phyloP scores from a whole-genome alignment of 192 early-diverging fungal species.

The Mortierella claussenii region DNA sequence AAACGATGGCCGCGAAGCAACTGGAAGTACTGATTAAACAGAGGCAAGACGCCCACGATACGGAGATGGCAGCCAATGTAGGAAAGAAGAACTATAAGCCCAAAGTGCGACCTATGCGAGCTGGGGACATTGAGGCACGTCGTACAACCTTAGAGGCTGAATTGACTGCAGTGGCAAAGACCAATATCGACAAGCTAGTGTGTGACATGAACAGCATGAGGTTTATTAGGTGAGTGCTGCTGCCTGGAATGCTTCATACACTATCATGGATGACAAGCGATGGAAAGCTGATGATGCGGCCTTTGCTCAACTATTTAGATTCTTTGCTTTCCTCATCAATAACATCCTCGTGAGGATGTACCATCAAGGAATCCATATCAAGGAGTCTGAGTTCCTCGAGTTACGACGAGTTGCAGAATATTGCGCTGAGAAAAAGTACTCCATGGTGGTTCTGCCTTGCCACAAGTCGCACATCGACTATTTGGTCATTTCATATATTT shows the following conservation, averaged over 20 bases:
- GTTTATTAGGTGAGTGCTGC: slow-evolving; percentile 67
- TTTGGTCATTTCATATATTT: slow-evolving; percentile 81
- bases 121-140: slow-evolving; percentile 39
- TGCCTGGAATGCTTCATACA: too few species aligned
- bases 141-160: slow-evolving; percentile 56
- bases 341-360: slow-evolving; percentile 83
- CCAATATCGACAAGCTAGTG: slow-evolving; percentile 66
- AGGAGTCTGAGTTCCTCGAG: slow-evolving; percentile 79
- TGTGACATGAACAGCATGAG: slow-evolving; percentile 72
- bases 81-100: slow-evolving; percentile 50
- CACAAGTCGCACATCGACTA: slow-evolving; percentile 93
- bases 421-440: slow-evolving; percentile 72
- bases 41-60: slow-evolving; percentile 46
- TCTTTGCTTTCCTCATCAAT: slow-evolving; percentile 77
- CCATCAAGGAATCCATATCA: slow-evolving; percentile 87
- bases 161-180: slow-evolving; percentile 63
- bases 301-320: too few species aligned
- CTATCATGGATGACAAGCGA: too few species aligned
- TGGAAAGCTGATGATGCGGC: too few species aligned
- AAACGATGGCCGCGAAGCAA: slow-evolving; percentile 42
- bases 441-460: slow-evolving; percentile 81
- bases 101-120: slow-evolving; percentile 42
- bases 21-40: slow-evolving; percentile 38
- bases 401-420: slow-evolving; percentile 64
- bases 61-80: slow-evolving; percentile 53